Evolutionary conservation across 768 basidiomycete genomes (phyloP).

Genomic region (Mycena rebaudengoi): DNA sequence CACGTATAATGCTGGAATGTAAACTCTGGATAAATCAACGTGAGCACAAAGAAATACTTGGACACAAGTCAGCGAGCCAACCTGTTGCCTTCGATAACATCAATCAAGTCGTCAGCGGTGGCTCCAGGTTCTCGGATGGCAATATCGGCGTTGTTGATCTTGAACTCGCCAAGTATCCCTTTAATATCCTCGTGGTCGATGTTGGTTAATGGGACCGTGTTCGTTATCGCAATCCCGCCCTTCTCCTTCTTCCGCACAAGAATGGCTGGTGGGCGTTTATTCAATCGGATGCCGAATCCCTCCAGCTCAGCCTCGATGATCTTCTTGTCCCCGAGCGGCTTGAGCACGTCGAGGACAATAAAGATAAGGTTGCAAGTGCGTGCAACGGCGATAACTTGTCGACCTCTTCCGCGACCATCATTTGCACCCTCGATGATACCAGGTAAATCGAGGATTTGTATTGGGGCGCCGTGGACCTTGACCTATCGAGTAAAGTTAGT

Average conservation of each 20-base stretch:
- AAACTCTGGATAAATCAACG: conserved; percentile 78
- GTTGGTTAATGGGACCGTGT: conserved; percentile 92
- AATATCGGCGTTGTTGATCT: conserved; percentile 87
- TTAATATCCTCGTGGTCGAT: conserved; percentile 97
- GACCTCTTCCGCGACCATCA: conserved; percentile 95
- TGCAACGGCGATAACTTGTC: conserved; percentile 94
- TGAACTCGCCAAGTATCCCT: conserved; percentile 93
- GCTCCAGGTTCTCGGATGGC: conserved; percentile 92
- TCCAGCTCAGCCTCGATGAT: conserved; percentile 93
- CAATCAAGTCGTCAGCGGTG: conserved; percentile 95
- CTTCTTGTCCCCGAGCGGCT: conserved; percentile 95
- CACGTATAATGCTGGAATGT: conserved; percentile 92
- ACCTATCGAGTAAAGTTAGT: conserved; percentile 40
- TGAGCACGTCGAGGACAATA: conserved; percentile 97
- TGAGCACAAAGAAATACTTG: too few species aligned
- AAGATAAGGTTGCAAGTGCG: conserved; percentile 98
- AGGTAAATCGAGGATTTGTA: conserved; percentile 93
- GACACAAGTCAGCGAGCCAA: conserved; percentile 41
- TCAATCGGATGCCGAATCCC: conserved; percentile 97
- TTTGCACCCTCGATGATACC: conserved; percentile 99
- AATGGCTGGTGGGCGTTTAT: conserved; percentile 93
- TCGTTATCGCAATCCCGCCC: conserved; percentile 93
- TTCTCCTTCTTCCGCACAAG: conserved; percentile 87
- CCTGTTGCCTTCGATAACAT: conserved; percentile 97
- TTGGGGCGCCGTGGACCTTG: conserved; percentile 94